Base-by-base conservation (phyloP, 805 yeast species). In the Pichia occidentalis region DNA sequence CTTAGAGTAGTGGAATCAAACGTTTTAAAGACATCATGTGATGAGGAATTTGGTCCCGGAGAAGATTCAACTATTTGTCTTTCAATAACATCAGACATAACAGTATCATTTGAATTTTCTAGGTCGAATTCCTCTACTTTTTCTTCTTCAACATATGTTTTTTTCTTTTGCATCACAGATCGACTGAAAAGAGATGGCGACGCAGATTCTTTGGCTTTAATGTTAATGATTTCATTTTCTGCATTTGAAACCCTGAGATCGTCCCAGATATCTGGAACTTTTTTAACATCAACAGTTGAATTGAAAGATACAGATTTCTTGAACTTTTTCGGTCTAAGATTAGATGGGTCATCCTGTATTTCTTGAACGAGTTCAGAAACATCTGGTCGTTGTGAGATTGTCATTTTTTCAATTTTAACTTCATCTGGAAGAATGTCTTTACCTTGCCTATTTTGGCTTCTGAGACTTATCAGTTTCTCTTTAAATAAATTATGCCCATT, bases 221-320 rank as follows among this genome's bases (percentile, higher is more conserved):
- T 43, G 37, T 29, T 41, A 16, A 26, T 21, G 3, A 33, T 4
- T 17, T 32, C 35, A 24, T 45, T 45, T 30, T 51, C 54, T 17
- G 31, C 31, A 29, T 51, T 53, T 1, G 57, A 43, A 56, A 67
- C 45, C 34, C 53, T 42, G 43, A 74, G 49, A 25, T 66, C 66
- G 22, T 66, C 67, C 51, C 79, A 74, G 3, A 76, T 63, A 45
- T 75, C 72, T 34, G 74, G 81, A 33, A 80, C 66, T 40, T 75
- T 77, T 44, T 77, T 78, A 9, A 81, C 70, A 31, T 77, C 73
- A 23, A 77, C 61, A 2, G 60, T 60, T 1, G 65, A 64, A 0
- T 77, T 65, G 58, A 80, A 80, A 13, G 68, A 56, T 8, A 80
- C 85, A 2, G 71, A 57, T 47, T 75, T 76, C 44, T 64, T 64